Evolutionary conservation across 2,329 filamentous ascomycete species (phyloP), one percentile per base, ranked within the genome.

Genomic region (Clarireedia monteithiana): DNA sequence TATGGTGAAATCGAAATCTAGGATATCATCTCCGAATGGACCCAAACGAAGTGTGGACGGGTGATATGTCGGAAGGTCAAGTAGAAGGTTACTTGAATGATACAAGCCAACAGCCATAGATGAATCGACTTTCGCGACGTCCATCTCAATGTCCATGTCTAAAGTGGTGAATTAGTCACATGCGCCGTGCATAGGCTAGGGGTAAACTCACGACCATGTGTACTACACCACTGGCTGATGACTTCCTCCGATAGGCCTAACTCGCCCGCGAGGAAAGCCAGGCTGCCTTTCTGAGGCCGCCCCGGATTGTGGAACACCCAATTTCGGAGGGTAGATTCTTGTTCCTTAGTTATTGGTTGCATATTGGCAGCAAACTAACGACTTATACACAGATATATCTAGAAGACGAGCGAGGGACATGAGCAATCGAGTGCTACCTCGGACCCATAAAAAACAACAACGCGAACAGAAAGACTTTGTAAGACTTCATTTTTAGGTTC

Each of bases 171-270:
- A 14, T 55, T 34, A 57, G 55, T 27, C n/a, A 1, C 15, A 2
- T 27, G 4, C 14, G 14, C 6, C 12, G 6, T 14, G 2, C 15
- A n/a, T 45, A 7, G n/a, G 5, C 1, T 1, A 14, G 14, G 23
- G 15, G 10, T 10, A 6, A 44, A 47, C 55, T 54, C 36, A 59
- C 58, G 12, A 24, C 47, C 42, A 17, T 34, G n/a, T 44, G 50
- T 56, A 5, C 49, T 46, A 47, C 56, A 63, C 60, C 62, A 63
- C 9, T 26, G 24, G 27, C 61, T 56, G 47, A 63, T 61, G 34
- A 61, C 58, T 14, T 58, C 59, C 15, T 53, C 52, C 40, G 56
- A 53, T 15, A 63, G 55, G 23, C 60, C 59, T 38, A 57, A 60
- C 42, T 60, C 55, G 6, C 20, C 49, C 14, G 45, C 30, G 4